Conservation (phyloP, 768 basidiomycete genomes). For the Trametes cubensis region DNA sequence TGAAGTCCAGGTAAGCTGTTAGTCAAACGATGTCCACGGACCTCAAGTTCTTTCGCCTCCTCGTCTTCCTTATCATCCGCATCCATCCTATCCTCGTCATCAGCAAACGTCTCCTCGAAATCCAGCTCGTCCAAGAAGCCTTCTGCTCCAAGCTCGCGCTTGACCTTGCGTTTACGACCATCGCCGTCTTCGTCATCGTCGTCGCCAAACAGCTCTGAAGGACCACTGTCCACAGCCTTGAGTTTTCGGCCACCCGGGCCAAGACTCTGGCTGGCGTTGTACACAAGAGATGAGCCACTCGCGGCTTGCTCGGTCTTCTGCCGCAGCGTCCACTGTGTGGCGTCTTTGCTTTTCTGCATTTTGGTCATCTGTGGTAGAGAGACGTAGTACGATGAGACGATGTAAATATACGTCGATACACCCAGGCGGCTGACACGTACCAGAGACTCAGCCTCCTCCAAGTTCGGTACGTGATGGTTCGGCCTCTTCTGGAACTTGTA, state of each 20-base stretch:
- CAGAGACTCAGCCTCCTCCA: conserved; percentile 67
- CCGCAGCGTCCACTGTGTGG: conserved; percentile 69
- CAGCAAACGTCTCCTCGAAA: conserved; percentile 83
- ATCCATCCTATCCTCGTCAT: conserved; percentile 79
- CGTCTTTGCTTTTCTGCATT: conserved; percentile 74
- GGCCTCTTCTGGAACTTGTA: conserved; percentile 91
- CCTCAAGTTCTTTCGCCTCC: conserved; percentile 83
- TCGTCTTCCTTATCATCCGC: conserved; percentile 77
- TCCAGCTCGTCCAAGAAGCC: conserved; percentile 82
- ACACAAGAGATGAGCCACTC: conserved; percentile 50
- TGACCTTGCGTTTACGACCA: conserved; percentile 46
- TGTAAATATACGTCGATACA: not conserved
- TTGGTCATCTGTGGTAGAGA: conserved; percentile 43
- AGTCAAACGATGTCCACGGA: conserved; percentile 27
- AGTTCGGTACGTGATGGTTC: conserved; percentile 68
- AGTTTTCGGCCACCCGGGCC: conserved; percentile 71
- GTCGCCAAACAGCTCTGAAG: conserved; percentile 63
- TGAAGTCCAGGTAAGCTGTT: not conserved
- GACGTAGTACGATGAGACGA: conserved; percentile 24
- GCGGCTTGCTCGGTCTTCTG: conserved; percentile 36
- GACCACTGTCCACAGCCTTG: conserved; percentile 69
- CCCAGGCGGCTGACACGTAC: conserved; percentile 43
- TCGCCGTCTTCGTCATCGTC: conserved; percentile 57
- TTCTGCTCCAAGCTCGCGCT: conserved; percentile 69
- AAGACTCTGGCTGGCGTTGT: conserved; percentile 55